phyloP scores from a whole-genome alignment of 1,139 yeast genomes.

The Pichia sp. region DNA sequence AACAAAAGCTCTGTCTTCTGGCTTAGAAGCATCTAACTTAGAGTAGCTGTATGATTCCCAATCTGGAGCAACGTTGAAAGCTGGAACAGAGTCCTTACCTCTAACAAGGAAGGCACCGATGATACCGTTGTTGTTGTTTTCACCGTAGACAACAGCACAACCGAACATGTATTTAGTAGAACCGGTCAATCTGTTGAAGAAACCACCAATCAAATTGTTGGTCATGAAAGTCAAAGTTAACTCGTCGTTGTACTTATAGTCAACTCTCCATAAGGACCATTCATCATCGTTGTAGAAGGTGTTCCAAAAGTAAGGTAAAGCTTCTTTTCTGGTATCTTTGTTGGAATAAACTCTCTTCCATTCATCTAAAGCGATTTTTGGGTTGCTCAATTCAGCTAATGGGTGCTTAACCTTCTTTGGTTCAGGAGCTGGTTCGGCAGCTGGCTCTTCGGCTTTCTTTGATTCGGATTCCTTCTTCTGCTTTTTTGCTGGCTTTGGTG shows the following conservation, averaged over 20 bases:
- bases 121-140: slow-evolving; percentile 97
- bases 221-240: slow-evolving; percentile 97
- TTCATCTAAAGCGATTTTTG: slow-evolving; percentile 73
- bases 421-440: slow-evolving; percentile 40
- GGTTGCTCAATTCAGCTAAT: slow-evolving; percentile 73
- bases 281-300: slow-evolving; percentile 87
- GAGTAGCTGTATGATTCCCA: slow-evolving; percentile 83
- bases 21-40: slow-evolving; percentile 64
- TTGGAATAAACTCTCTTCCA: slow-evolving; percentile 98
- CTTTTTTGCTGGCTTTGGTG: slow-evolving; percentile 74
- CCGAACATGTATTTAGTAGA: slow-evolving; percentile 96
- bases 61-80: slow-evolving; percentile 98
- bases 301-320: slow-evolving; percentile 97
- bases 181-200: slow-evolving; percentile 91
- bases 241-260: slow-evolving; percentile 97
- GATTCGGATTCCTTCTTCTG: slow-evolving; percentile 32
- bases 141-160: slow-evolving; percentile 91
- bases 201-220: slow-evolving; percentile 96
- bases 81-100: slow-evolving; percentile 89
- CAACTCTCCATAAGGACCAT: slow-evolving; percentile 94
- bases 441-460: slow-evolving; percentile 38
- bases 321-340: slow-evolving; percentile 92
- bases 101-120: slow-evolving; percentile 92
- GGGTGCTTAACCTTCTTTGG: slow-evolving; percentile 86
- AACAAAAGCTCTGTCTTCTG: slow-evolving; percentile 64